A percentile compares a stretch with the other conserved stretches of the same genome.
These are phyloP conservation scores for Biscogniauxia mediterranea DNA, from an alignment of 2,329 filamentous ascomycete species.

Conservation along the genomic window DNA sequence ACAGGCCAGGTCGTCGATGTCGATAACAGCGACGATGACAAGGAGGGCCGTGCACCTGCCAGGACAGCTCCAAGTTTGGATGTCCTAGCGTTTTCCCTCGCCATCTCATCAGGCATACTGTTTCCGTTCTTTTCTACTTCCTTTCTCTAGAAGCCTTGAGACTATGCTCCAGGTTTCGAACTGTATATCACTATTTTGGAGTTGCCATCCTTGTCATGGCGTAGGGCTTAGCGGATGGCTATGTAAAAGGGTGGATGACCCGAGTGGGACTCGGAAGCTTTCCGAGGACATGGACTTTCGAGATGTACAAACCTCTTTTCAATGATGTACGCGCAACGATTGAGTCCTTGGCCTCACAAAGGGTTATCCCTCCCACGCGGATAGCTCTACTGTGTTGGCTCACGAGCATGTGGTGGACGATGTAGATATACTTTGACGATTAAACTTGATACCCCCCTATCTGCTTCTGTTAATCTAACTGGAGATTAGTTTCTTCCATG, in stretches of 20 bases:
- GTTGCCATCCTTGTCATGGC: neutral
- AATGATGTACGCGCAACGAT: neutral
- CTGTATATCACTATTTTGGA: neutral
- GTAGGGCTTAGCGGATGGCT: neutral
- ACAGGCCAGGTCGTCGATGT: slow-evolving; percentile 28
- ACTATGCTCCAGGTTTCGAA: neutral
- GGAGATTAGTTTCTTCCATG: neutral
- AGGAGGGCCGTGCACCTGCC: neutral
- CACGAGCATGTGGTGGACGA: neutral
- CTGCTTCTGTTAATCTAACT: neutral
- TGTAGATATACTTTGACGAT: neutral
- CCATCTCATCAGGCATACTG: neutral
- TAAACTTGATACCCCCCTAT: neutral
- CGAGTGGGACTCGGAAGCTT: neutral
- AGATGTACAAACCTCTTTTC: too few species aligned
- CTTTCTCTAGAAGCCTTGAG: neutral
- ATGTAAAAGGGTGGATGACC: neutral
- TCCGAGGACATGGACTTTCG: neutral
- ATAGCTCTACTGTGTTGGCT: neutral
- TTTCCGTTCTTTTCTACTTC: neutral
- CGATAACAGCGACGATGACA: neutral
- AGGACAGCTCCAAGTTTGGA: neutral
- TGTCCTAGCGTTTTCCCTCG: neutral
- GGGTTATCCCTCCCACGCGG: neutral
- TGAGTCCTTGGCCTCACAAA: neutral